Base-by-base conservation (phyloP, 73 alveolate species). In the Uronychia setigera region DNA sequence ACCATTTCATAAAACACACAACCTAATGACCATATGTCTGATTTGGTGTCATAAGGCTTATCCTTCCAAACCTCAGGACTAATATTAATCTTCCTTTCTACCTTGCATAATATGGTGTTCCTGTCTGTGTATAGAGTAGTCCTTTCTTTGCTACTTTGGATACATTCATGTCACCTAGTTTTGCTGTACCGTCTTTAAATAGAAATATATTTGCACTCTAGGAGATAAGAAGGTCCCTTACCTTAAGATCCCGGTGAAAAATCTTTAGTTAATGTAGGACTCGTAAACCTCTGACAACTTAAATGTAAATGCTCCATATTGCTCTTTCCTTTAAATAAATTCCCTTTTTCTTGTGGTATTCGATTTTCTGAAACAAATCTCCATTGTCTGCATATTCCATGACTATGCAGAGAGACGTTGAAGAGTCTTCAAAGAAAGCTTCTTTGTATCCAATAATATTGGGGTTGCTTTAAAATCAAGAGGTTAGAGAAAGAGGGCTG, bases 11-110 rank as follows among this genome's bases (percentile, higher is more conserved):
- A 96, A 80, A 95, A 84, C 9, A 96, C 96, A 83, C 98, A 95
- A 59, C 99, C 99, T 57, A 96, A 76, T 32, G 97, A 88, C 99
- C 99, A 96, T 1, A 95, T 95, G 88, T 96, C 99, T 77, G 98
- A 89, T 93, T 96, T 95, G 79, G 91, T 81, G 67, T 94, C 84
- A 90, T 96, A 96, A 59, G 92, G 94, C 77, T 94, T 87, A 84
- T 89, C 94, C 89, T 89, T 87, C 93, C 96, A 94, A 0, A 96
- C 94, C 74, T 96, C 96, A 9, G 99, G 98, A 33, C 96, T 87
- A 19, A 5, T 5, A 5, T 46, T 46, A 46, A 46, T 19, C 67
- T n/a, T n/a, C n/a, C 67, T 11, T 5, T 19, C 67, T 46, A 46
- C 67, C 67, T 46, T 83, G 88, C 88, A 34, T 91, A 91, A 1